Conservation (phyloP, 495 filamentous ascomycete genomes). For the Penicillium coprophilum region DNA sequence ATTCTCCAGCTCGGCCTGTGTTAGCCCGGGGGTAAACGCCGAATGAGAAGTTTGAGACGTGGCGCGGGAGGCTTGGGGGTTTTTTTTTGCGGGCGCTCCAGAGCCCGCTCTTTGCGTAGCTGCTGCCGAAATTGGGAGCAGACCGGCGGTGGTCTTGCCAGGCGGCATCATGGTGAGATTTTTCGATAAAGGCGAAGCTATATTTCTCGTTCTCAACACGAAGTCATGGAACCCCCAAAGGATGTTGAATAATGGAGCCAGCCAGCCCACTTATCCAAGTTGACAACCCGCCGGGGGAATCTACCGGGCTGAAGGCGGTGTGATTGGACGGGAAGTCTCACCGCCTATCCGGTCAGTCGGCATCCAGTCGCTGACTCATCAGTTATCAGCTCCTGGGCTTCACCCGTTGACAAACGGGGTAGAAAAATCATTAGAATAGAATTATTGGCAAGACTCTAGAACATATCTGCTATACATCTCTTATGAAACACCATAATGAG, state of each 20-base stretch:
- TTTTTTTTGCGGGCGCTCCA: constrained; percentile 37
- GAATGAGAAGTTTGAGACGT: constrained; percentile 80
- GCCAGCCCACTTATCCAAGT: not conserved
- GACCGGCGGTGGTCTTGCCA: constrained; percentile 51
- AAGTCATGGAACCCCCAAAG: not conserved
- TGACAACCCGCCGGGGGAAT: not conserved
- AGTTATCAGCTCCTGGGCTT: too few relatives aligned
- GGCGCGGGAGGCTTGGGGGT: constrained; percentile 58
- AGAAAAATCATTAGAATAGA: too few relatives aligned
- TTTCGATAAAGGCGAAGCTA: not conserved
- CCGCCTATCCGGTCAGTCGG: not conserved
- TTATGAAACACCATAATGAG: not conserved
- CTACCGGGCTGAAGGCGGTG: not conserved
- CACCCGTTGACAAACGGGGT: too few relatives aligned
- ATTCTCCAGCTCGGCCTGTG: constrained; percentile 71
- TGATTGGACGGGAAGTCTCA: not conserved
- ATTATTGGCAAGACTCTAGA: too few relatives aligned
- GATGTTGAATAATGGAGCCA: not conserved
- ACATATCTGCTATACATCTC: too few relatives aligned
- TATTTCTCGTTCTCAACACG: not conserved
- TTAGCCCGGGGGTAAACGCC: constrained; percentile 86
- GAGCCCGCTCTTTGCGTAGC: constrained; percentile 58
- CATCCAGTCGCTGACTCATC: not conserved
- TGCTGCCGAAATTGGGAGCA: constrained; percentile 59
- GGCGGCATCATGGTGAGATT: constrained; percentile 34